These are phyloP conservation scores for Wickerhamomyces queroliae DNA, from an alignment of 805 yeast species.

Conservation along the genomic window DNA sequence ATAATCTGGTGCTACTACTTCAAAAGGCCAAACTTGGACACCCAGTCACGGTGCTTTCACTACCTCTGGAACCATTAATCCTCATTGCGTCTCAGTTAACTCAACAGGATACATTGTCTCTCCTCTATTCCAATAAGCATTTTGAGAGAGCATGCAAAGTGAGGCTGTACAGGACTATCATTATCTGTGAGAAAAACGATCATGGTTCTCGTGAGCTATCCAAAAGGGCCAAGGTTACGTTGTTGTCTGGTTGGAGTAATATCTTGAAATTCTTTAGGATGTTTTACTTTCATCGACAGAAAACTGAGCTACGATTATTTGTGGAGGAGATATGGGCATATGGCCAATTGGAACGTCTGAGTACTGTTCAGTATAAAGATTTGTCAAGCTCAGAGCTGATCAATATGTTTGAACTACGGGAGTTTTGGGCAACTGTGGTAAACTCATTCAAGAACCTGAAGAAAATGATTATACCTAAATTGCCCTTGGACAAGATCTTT, in stretches of 20 bases:
- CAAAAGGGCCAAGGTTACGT: conserved; percentile 4
- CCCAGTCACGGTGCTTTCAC: background rate
- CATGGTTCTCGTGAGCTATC: conserved; percentile 11
- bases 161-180: conserved; percentile 16
- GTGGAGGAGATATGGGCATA: conserved; percentile 16
- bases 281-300: conserved; percentile 5
- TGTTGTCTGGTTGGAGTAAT: conserved; percentile 15
- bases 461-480: conserved; percentile 10
- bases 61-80: conserved; percentile 15
- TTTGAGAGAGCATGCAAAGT: conserved; percentile 11
- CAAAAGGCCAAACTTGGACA: too few species aligned
- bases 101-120: conserved; percentile 13
- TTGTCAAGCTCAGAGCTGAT: conserved; percentile 9
- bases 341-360: conserved; percentile 17
- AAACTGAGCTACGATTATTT: conserved; percentile 5
- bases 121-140: conserved; percentile 8
- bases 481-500: conserved; percentile 13
- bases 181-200: conserved; percentile 21
- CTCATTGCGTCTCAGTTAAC: conserved; percentile 8
- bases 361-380: conserved; percentile 12
- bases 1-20: too few species aligned
- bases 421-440: conserved; percentile 15
- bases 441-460: conserved; percentile 10
- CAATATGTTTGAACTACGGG: conserved; percentile 13
- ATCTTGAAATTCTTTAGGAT: conserved; percentile 13